phyloP scores from a whole-genome alignment of 1,284 basidiomycete genomes.

The Trichosporon sp. region DNA sequence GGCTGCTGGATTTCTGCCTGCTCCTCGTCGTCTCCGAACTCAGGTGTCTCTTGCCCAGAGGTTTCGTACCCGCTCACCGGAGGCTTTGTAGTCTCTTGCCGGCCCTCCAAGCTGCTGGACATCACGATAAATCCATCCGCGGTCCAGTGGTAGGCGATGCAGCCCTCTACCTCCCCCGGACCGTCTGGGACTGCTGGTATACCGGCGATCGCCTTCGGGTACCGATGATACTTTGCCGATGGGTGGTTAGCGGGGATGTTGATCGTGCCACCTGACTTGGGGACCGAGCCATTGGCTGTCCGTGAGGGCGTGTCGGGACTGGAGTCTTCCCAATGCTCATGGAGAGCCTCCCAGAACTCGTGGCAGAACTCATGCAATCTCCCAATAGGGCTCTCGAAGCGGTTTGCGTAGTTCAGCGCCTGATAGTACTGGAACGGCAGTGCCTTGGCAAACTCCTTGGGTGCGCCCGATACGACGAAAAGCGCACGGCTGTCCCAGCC shows the following conservation, averaged over 20 bases:
- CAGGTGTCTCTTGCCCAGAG: too few relatives aligned
- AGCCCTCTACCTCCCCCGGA: not conserved
- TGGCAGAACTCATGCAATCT: not conserved
- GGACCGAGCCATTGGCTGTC: too few relatives aligned
- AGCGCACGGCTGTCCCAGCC: not conserved
- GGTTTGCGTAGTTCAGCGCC: not conserved
- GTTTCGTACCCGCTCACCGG: too few relatives aligned
- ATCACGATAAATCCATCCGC: not conserved
- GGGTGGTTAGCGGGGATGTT: not conserved
- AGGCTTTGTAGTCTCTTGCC: too few relatives aligned
- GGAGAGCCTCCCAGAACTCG: not conserved
- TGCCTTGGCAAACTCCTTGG: not conserved
- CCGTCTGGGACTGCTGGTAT: not conserved
- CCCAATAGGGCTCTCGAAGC: not conserved
- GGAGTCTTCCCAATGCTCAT: not conserved
- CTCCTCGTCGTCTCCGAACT: too few relatives aligned
- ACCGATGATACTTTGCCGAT: not conserved
- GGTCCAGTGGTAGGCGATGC: not conserved
- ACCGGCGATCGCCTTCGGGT: not conserved
- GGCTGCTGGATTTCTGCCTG: too few relatives aligned
- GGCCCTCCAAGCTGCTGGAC: not conserved
- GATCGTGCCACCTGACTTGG: not conserved
- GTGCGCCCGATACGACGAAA: not conserved
- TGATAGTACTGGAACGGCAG: not conserved
- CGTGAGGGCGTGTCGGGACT: too few relatives aligned